Conservation (phyloP, 352 stramenopile species). For the Globisporangium paroecandrum region DNA sequence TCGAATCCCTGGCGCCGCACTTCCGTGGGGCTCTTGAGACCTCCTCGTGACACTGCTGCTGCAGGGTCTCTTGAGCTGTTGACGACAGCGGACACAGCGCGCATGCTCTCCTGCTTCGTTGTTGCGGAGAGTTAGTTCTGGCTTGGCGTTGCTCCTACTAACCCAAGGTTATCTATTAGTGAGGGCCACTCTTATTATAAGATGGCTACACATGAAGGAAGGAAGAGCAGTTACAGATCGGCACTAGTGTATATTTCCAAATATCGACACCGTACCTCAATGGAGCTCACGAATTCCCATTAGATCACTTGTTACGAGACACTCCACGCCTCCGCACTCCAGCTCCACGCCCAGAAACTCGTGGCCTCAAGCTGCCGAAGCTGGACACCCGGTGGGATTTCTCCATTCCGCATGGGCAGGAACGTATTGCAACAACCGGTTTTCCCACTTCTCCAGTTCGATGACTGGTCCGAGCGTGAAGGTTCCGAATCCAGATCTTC, state of each 20-base stretch:
- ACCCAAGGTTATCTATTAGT: too few relatives aligned
- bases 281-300: not conserved
- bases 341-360: not conserved
- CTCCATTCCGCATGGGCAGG: not conserved
- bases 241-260: too few relatives aligned
- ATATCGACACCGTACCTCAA: not conserved
- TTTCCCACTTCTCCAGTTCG: not conserved
- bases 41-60: not conserved
- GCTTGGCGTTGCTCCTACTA: too few relatives aligned
- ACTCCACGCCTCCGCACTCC: slow-evolving; percentile 1
- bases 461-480: not conserved
- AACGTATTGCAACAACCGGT: not conserved
- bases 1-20: slow-evolving; percentile 14
- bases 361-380: not conserved
- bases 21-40: not conserved
- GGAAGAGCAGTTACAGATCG: too few relatives aligned
- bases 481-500: not conserved
- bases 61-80: not conserved
- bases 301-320: not conserved
- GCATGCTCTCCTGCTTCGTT: not conserved
- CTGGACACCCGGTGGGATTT: not conserved
- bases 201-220: too few relatives aligned
- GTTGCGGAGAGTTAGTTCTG: not conserved
- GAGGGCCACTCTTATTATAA: too few relatives aligned
- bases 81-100: not conserved